Evolutionary conservation across 2,329 filamentous ascomycete genomes (phyloP), one percentile per base, ranked within the genome.

Genomic region (Neopestalotiopsis rosae): DNA sequence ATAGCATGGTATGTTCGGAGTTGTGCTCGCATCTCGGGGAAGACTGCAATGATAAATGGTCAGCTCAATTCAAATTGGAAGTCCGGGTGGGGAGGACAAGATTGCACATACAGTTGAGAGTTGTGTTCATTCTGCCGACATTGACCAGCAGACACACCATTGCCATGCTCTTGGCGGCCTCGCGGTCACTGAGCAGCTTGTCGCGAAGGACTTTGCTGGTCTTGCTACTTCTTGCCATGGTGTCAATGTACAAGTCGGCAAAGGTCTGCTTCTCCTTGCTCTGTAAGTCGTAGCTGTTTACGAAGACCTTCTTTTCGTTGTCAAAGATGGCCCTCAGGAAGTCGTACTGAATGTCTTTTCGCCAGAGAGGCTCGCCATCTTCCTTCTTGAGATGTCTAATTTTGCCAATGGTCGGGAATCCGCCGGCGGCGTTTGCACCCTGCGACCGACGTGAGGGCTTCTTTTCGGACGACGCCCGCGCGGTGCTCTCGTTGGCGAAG

Each of bases 121-220:
- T 99, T 1, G 96, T 99, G 81, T 99, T 99, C 96, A 99, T 99
- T 72, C 96, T 89, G 69, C 96, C 96, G 72, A 99, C 93, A 77
- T 99, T 99, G 79, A 99, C 96, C 75, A 99, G 84, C 72, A 99
- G 84, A 81, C 96, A 99, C 69, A 99, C 95, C 96, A 99, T 99
- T 66, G 96, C 96, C 96, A 99, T 99, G 77, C 94, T 95, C 80
- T 97, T 94, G 45, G 95, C 96, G 28, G 95, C 95, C 72, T 94
- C 91, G 76, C 94, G 91, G 79, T 99, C 96, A 74, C 92, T 96
- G 76, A 97, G 87, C 72, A 99, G 87, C 85, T 99, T 98, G 81
- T 99, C 96, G 80, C 97, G 94, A 72, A 99, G 86, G 64, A 99
- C 96, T 83, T 98, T 98, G 86, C 96, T 98, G 34, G 95, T 98